Base-by-base conservation (phyloP, 129 eudicot genomes). In the Smallanthus sonchifolius region DNA sequence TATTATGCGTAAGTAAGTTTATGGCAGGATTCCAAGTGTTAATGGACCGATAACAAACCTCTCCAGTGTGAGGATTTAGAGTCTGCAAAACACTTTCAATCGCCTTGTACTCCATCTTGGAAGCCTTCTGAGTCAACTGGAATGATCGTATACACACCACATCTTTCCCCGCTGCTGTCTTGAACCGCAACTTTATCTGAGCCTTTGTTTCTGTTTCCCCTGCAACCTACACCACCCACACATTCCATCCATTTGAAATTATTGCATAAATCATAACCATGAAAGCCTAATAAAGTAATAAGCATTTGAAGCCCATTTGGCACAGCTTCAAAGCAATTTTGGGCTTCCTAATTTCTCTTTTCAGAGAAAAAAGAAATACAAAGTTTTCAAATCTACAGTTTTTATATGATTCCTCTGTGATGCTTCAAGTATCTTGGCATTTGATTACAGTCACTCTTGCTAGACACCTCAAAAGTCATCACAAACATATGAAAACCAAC, bases 201-300 rank as follows among this genome's bases (percentile, higher is more conserved):
- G 92, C 98, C 80, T 93, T 93, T 0, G 98, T 93, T 86, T 90
- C 98, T 6, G 98, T 93, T 80, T 93, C 97, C 32, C 98, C 98
- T 5, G 98, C 97, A 63, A 93, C 98, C 98, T 93, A 76, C 71
- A 84, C 39, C 71, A 84, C 39, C 80, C 79, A 57, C 62, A 49
- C 8, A 44, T 59, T 28, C 55, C 73, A 72, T 35, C 47, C 54
- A 61, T 13, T 11, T 4, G 2, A 19, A 49, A 14, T 36, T 43
- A 71, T 42, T 6, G n/a, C 64, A 28, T 24, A 24, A 28, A 10
- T 71, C 74, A 70, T n/a, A 44, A 17, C 32, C 73, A 47, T 55
- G 14, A 55, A 61, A 61, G 48, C 62, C 57, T 72, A 69, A 37
- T n/a, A n/a, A n/a, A n/a, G n/a, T n/a, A n/a, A n/a, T 36, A 59